Conservation (phyloP, 768 basidiomycete species). For the Kwoniella sp. region DNA sequence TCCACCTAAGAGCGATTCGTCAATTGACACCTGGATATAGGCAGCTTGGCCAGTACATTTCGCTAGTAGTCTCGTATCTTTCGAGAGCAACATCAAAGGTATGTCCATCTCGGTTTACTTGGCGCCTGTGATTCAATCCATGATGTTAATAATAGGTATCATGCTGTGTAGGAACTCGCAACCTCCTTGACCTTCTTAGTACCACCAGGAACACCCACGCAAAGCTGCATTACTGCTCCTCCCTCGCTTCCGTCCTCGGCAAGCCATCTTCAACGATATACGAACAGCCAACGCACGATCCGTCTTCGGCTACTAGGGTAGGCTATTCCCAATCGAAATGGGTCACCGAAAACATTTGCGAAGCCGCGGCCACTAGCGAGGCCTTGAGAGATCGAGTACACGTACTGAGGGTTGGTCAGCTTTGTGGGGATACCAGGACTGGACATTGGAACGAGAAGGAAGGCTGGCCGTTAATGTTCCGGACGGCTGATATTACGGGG, state of each 20-base stretch:
- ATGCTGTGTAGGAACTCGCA: constrained; percentile 29
- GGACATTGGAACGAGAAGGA: constrained; percentile 56
- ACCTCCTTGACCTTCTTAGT: constrained; percentile 32
- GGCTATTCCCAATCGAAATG: constrained; percentile 56
- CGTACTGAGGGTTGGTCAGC: constrained; percentile 50
- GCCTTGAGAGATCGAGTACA: constrained; percentile 27
- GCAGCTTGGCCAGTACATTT: constrained; percentile 55
- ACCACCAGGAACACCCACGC: constrained; percentile 7
- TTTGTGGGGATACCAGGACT: constrained; percentile 50
- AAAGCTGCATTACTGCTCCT: constrained; percentile 52
- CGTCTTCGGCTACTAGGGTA: constrained; percentile 45
- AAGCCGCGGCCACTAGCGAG: constrained; percentile 22
- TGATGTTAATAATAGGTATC: not conserved
- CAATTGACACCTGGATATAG: constrained; percentile 20
- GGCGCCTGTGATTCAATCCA: no score
- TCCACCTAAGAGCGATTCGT: no score
- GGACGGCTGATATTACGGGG: constrained; percentile 44
- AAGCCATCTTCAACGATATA: constrained; percentile 5
- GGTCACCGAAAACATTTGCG: constrained; percentile 51
- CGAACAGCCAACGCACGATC: constrained; percentile 42
- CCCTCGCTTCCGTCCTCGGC: constrained; percentile 49
- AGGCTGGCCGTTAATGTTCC: constrained; percentile 54
- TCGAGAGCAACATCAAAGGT: constrained; percentile 50
- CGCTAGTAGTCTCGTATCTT: constrained; percentile 45
- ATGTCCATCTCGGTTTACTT: constrained; percentile 15